Evolutionary conservation across 163 green algal genomes (phyloP), one percentile per base, ranked within the genome.

Genomic region (Scenedesmus sp.): DNA sequence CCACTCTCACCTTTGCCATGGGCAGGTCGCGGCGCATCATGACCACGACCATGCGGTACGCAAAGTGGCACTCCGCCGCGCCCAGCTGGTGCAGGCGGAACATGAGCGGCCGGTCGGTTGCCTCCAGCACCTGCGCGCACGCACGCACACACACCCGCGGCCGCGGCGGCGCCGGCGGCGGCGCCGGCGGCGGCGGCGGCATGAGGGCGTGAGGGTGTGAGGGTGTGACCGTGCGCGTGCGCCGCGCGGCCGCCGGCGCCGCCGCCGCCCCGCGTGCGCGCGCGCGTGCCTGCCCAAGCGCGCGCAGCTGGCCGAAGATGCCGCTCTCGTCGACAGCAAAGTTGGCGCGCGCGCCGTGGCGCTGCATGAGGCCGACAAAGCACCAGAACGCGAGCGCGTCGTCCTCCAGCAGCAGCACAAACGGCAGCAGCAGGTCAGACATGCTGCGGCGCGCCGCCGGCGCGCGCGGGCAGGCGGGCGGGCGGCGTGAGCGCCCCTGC

Each of bases 31-130:
- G 79, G 18, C 93, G 80, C 86, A 98, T 85, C 70, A 94, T 75
- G 2, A 96, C 93, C 17, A 97, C 79, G 29, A 97, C 80, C 92
- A 97, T 96, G 60, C 94, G 86, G 78, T 97, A 97, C 7, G 90
- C 94, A 84, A 98, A 98, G 77, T 94, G 90, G 88, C 90, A 98
- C 80, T 96, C 89, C 29, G 73, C 84, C 2, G 91, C 86, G 0
- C 81, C 85, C 31, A 96, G 60, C 45, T 62, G 58, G 13, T 75
- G 50, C 33, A 95, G 78, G 54, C 80, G 77, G 17, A 60, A 47
- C 64, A 66, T 86, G 18, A 96, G 63, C 28, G 64, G 22, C 24
- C 82, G 81, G 77, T 96, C 90, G 24, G 76, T 84, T 39, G 63
- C 60, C 22, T 64, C 36, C 44, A 95, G 60, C 39, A 95, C 63